Evolutionary conservation across 1,284 basidiomycete genomes (phyloP).

Genomic region (Malassezia sympodialis): DNA sequence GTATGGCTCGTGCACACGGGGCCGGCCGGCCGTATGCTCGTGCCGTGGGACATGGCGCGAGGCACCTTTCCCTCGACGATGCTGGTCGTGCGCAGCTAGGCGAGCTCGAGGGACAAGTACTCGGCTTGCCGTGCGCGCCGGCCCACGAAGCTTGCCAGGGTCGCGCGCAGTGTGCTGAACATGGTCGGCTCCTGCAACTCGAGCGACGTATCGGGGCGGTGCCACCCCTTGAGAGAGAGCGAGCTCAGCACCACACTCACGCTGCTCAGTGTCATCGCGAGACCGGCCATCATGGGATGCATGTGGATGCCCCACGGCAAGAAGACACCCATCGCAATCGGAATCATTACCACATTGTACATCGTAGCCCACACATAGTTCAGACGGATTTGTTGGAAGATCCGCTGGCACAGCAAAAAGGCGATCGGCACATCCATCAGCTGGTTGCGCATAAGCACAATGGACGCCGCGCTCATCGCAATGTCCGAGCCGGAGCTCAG

Average conservation of each 20-base stretch:
- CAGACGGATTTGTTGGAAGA: slow-evolving; percentile 78
- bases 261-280: slow-evolving; percentile 93
- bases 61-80: slow-evolving; percentile 34
- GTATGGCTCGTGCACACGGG: slow-evolving; percentile 35
- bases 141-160: neutral
- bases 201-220: slow-evolving; percentile 22
- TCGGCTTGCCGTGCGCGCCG: neutral
- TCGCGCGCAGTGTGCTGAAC: neutral
- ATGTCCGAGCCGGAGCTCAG: slow-evolving; percentile 90
- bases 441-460: slow-evolving; percentile 92
- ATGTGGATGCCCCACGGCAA: slow-evolving; percentile 82
- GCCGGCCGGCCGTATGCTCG: slow-evolving; percentile 13
- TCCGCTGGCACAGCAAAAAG: slow-evolving; percentile 74
- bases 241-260: slow-evolving; percentile 90
- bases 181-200: neutral
- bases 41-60: slow-evolving; percentile 30
- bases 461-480: slow-evolving; percentile 92
- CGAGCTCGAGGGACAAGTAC: slow-evolving; percentile 6
- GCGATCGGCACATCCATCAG: slow-evolving; percentile 93
- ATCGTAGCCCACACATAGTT: slow-evolving; percentile 48
- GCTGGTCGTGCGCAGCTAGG: slow-evolving; percentile 27
- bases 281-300: slow-evolving; percentile 95
- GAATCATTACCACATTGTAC: slow-evolving; percentile 88
- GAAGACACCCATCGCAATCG: slow-evolving; percentile 95
- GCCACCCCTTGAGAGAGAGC: slow-evolving; percentile 61